Conservation (phyloP, 2,329 filamentous ascomycete species). For the Rutstroemia sp. region DNA sequence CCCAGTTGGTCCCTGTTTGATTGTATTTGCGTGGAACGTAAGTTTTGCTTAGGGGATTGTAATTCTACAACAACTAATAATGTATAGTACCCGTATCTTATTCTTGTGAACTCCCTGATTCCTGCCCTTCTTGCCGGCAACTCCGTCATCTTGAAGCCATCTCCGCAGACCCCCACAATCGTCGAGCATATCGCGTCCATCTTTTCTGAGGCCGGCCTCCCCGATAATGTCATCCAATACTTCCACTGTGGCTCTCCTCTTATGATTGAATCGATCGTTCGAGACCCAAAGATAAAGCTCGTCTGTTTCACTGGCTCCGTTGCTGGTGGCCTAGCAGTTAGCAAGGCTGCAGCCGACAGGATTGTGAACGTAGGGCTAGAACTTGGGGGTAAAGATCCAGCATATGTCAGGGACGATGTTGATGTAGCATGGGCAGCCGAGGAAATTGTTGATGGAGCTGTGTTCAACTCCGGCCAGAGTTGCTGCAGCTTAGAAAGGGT, state of each 20-base stretch:
- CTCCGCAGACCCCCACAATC: slow-evolving; percentile 88
- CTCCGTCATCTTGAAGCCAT: slow-evolving; percentile 88
- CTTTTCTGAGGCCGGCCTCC: slow-evolving; percentile 75
- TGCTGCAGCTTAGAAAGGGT: slow-evolving; percentile 90
- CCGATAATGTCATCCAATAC: slow-evolving; percentile 78
- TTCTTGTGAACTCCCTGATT: slow-evolving; percentile 84
- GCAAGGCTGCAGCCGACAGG: slow-evolving; percentile 75
- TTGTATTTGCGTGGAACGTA: slow-evolving; percentile 96
- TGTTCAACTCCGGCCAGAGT: slow-evolving; percentile 98
- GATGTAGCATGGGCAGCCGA: slow-evolving; percentile 86
- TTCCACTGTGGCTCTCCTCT: slow-evolving; percentile 80
- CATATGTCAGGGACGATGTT: slow-evolving; percentile 79
- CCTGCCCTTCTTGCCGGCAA: slow-evolving; percentile 89
- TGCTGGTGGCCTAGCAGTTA: slow-evolving; percentile 76
- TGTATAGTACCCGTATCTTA: slow-evolving; percentile 82
- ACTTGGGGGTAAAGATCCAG: slow-evolving; percentile 90
- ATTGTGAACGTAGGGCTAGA: slow-evolving; percentile 83
- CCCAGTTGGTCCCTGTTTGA: slow-evolving; percentile 77
- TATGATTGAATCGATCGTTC: slow-evolving; percentile 71
- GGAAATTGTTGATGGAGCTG: slow-evolving; percentile 90
- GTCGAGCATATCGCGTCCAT: slow-evolving; percentile 74
- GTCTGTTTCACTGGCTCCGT: slow-evolving; percentile 95
- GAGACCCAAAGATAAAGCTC: slow-evolving; percentile 67
- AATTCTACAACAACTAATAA: slow-evolving; percentile 10
- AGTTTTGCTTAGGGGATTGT: slow-evolving; percentile 32